Conservation (phyloP, 2,329 filamentous ascomycete species). For the Claviceps spartinae region DNA sequence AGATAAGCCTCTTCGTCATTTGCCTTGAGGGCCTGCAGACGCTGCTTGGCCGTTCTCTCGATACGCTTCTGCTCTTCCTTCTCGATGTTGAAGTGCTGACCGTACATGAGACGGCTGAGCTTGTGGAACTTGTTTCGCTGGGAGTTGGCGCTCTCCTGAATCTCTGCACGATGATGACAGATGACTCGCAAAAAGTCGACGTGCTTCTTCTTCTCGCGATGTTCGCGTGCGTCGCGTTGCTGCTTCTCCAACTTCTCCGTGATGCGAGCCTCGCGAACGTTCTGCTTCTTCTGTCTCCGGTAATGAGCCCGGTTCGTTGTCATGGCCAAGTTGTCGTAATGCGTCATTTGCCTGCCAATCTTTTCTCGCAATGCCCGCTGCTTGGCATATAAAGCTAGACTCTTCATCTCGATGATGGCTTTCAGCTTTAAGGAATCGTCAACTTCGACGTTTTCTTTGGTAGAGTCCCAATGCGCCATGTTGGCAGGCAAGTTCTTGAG, state of each 20-base stretch:
- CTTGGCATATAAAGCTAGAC: constrained; percentile 73
- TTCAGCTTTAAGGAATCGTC: constrained; percentile 79
- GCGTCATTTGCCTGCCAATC: constrained; percentile 82
- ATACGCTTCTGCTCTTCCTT: constrained; percentile 99
- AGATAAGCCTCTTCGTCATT: constrained; percentile 99
- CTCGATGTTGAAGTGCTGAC: constrained; percentile 90
- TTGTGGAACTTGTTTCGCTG: constrained; percentile 70
- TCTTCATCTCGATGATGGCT: constrained; percentile 91
- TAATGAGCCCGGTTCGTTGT: constrained; percentile 87
- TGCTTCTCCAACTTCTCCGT: constrained; percentile 99
- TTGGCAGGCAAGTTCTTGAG: constrained; percentile 75
- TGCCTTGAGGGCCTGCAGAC: constrained; percentile 95
- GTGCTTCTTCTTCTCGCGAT: constrained; percentile 96
- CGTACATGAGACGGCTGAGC: constrained; percentile 76
- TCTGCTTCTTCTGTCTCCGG: constrained; percentile 94
- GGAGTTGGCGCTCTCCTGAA: constrained; percentile 51
- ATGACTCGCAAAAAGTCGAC: constrained; percentile 83
- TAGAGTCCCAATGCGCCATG: constrained; percentile 73
- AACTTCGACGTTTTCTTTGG: constrained; percentile 49
- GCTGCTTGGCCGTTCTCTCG: constrained; percentile 94
- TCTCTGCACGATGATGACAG: constrained; percentile 65
- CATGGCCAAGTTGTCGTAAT: constrained; percentile 93
- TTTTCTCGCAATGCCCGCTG: constrained; percentile 76
- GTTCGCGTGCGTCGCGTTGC: constrained; percentile 89
- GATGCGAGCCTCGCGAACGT: constrained; percentile 83